phyloP scores from a whole-genome alignment of 331 rosid species.

The Acacia pycnantha region DNA sequence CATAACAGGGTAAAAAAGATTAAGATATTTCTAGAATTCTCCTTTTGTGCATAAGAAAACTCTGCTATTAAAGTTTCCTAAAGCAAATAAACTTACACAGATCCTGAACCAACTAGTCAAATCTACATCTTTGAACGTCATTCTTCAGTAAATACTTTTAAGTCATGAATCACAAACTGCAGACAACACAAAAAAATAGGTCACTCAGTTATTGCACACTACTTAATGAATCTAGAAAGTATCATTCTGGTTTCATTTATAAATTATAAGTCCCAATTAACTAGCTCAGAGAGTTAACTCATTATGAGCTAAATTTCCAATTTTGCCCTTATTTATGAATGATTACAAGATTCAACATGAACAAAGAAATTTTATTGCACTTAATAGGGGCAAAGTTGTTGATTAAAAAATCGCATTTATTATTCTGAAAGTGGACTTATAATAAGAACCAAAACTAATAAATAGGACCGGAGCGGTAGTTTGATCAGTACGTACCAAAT shows the following conservation, averaged over 20 bases:
- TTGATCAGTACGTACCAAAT: slow-evolving; percentile 32
- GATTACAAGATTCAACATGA: too few species aligned
- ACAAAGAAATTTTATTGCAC: too few species aligned
- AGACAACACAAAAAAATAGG: background rate
- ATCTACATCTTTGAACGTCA: slow-evolving; percentile 46
- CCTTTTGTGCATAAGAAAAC: background rate
- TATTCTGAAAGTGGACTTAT: too few species aligned
- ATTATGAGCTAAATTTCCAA: too few species aligned
- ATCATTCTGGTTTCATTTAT: too few species aligned
- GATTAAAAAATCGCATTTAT: too few species aligned
- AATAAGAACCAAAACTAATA: too few species aligned
- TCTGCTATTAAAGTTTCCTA: background rate
- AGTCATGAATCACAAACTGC: slow-evolving; percentile 48
- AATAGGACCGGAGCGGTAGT: background rate
- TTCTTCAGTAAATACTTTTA: slow-evolving; percentile 38
- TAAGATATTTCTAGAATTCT: background rate
- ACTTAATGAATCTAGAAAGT: background rate
- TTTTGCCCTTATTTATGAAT: too few species aligned
- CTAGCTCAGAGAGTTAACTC: too few species aligned
- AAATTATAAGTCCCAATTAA: too few species aligned
- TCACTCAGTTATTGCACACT: background rate
- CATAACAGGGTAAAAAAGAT: background rate
- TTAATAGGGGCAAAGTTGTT: too few species aligned
- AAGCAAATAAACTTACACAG: slow-evolving; percentile 21
- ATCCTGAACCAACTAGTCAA: slow-evolving; percentile 35